phyloP scores from a whole-genome alignment of 352 stramenopile genomes.

The Phytophthora kernoviae region DNA sequence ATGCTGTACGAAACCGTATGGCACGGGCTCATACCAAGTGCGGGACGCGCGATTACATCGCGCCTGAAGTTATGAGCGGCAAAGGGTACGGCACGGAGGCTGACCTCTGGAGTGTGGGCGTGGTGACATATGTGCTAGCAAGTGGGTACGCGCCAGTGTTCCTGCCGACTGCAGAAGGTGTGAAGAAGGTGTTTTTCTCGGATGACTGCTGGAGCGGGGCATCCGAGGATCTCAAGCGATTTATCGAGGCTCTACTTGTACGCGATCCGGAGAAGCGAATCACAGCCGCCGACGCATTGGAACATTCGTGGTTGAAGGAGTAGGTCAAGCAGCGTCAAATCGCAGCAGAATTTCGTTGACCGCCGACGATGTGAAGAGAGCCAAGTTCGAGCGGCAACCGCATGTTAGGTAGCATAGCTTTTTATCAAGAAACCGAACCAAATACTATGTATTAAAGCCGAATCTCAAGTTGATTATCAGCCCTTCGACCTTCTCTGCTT shows the following conservation, averaged over 20 bases:
- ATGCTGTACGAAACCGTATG: conserved; percentile 69
- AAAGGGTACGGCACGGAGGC: conserved; percentile 94
- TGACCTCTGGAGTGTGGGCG: conserved; percentile 93
- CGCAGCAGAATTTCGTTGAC: not conserved
- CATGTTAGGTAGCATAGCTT: conserved; percentile 34
- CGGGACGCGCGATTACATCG: conserved; percentile 84
- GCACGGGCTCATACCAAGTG: conserved; percentile 82
- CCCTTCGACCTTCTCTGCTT: conserved; percentile 4
- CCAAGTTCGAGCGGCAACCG: not conserved
- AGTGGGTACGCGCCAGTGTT: conserved; percentile 83
- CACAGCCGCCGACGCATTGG: conserved; percentile 70
- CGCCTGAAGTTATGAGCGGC: conserved; percentile 83
- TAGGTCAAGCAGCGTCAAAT: conserved; percentile 10
- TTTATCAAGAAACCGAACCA: conserved; percentile 37
- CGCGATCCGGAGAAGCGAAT: conserved; percentile 78
- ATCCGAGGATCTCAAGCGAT: conserved; percentile 65
- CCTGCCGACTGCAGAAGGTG: conserved; percentile 58
- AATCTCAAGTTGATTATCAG: conserved; percentile 6
- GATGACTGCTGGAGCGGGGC: conserved; percentile 68
- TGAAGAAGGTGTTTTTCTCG: conserved; percentile 77
- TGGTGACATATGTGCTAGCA: conserved; percentile 91
- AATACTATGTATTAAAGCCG: conserved; percentile 46
- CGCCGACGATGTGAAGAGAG: not conserved
- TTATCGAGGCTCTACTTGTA: conserved; percentile 77
- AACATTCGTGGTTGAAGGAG: conserved; percentile 73